A percentile compares a stretch with the other conserved stretches of the same genome.
These are phyloP conservation scores for Avena atlantica DNA, from an alignment of 176 grass and related monocot species.

Conservation along the genomic window DNA sequence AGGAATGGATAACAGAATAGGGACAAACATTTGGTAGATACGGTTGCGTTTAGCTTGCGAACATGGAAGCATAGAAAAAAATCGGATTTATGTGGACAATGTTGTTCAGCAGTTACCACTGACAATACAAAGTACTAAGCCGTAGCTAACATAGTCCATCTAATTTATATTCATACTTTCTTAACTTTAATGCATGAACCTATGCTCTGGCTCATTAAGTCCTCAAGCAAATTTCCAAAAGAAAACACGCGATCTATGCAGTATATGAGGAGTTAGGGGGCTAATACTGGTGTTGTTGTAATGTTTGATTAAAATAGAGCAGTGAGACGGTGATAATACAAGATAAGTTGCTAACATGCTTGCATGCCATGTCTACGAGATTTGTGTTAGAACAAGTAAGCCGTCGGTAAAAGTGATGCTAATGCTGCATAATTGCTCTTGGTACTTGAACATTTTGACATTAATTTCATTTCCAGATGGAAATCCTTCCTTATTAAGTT, in stretches of 20 bases:
- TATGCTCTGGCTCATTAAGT: conserved; percentile 1
- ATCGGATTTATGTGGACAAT: background rate
- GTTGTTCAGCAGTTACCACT: background rate
- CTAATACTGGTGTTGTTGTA: background rate
- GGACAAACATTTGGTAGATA: background rate
- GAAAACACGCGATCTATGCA: background rate
- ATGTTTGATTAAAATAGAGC: background rate
- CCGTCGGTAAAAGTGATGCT: background rate
- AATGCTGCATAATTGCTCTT: conserved; percentile 5
- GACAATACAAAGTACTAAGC: background rate
- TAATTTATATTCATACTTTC: background rate
- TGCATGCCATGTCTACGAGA: background rate
- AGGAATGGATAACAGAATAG: background rate
- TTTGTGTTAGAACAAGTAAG: background rate
- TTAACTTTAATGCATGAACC: background rate
- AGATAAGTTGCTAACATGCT: background rate
- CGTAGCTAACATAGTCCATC: background rate
- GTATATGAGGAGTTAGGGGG: background rate
- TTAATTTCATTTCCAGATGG: conserved; percentile 3
- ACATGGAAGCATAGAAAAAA: background rate
- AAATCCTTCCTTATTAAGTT: background rate
- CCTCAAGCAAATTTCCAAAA: conserved; percentile 10
- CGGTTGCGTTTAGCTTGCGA: background rate
- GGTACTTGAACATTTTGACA: background rate
- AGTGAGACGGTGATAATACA: background rate